These are phyloP conservation scores for Tilletia indica DNA, from an alignment of 1,284 basidiomycete species.

Conservation along the genomic window DNA sequence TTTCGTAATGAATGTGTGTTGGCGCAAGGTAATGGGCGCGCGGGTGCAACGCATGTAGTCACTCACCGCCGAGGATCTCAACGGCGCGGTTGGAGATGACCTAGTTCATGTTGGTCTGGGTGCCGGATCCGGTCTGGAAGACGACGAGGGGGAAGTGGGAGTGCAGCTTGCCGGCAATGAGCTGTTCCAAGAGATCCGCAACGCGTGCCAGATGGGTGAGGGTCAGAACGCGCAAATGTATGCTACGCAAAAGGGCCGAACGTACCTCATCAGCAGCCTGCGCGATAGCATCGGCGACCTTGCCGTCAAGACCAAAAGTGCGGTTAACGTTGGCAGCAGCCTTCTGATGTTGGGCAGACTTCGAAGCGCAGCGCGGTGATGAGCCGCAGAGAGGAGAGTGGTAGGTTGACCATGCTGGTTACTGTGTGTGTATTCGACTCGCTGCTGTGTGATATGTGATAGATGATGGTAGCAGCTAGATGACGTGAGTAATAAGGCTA, in stretches of 20 bases:
- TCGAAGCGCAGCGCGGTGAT: conserved; percentile 14
- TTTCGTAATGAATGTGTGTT: conserved; percentile 15
- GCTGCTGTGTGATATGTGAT: too few relatives aligned
- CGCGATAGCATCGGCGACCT: conserved; percentile 84
- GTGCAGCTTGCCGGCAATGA: conserved; percentile 85
- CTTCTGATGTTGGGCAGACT: conserved; percentile 60
- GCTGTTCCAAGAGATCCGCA: conserved; percentile 60
- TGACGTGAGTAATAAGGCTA: too few relatives aligned
- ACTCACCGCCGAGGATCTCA: conserved; percentile 90
- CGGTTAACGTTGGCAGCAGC: conserved; percentile 91
- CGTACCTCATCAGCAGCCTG: conserved; percentile 80
- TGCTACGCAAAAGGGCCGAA: neutral
- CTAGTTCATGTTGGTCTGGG: conserved; percentile 99
- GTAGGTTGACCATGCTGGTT: conserved; percentile 7
- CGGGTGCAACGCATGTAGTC: too few relatives aligned
- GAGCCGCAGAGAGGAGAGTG: conserved; percentile 12
- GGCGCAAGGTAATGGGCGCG: too few relatives aligned
- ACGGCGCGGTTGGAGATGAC: conserved; percentile 99
- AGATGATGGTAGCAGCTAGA: too few relatives aligned
- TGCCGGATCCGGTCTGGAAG: conserved; percentile 98
- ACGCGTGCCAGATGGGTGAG: neutral
- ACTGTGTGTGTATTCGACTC: neutral
- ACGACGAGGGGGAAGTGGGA: conserved; percentile 94
- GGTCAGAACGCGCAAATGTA: too few relatives aligned
- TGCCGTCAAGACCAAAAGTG: conserved; percentile 84